Evolutionary conservation across 371 early-diverging fungal species (phyloP), one percentile per base, ranked within the genome.

Genomic region (Umbelopsis sp.): DNA sequence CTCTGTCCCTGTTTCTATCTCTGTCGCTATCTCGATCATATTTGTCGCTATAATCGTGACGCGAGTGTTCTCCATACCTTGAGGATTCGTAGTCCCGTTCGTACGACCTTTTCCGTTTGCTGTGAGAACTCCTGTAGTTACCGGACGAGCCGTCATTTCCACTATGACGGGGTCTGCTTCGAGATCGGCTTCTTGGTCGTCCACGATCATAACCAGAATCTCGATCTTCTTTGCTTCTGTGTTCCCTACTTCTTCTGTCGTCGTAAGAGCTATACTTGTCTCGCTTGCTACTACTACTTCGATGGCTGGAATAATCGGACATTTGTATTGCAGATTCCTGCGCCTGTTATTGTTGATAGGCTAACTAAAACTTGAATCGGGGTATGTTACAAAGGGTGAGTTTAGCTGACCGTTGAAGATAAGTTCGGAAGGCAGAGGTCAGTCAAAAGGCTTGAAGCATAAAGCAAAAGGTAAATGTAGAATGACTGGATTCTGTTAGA

Each of bases 121-220:
- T 57, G n/a, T 35, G 66, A 20, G 66, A 64, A 44, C 46, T 64
- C 44, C 66, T 51, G 50, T 44, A 38, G 0, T 41, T 37, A 50
- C n/a, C 4, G 51, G 50, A 38, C 16, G 48, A 48, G 3, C 66
- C 29, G 16, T 50, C 48, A 12, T 35, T 57, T 18, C 35, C 57
- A 29, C 35, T 35, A 29, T 35, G 32, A 12, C 57, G 22, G 29
- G 32, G 29, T 18, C 57, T 29, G 35, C 57, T 57, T 57, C 57
- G 57, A 57, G 57, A 57, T 35, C 57, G 29, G 35, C 57, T 57
- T 38, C 67, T 67, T 14, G 38, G 41, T 16, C 44, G 66, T 22
- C 44, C 66, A 25, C 66, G 66, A 53, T 67, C 67, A 25, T 51
- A 37, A 22, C 67, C 37, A 16, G 57, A 57, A 57, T 57, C 57